Evolutionary conservation across 768 basidiomycete species (phyloP), one percentile per base, ranked within the genome.

Genomic region (Cubamyces sp.): DNA sequence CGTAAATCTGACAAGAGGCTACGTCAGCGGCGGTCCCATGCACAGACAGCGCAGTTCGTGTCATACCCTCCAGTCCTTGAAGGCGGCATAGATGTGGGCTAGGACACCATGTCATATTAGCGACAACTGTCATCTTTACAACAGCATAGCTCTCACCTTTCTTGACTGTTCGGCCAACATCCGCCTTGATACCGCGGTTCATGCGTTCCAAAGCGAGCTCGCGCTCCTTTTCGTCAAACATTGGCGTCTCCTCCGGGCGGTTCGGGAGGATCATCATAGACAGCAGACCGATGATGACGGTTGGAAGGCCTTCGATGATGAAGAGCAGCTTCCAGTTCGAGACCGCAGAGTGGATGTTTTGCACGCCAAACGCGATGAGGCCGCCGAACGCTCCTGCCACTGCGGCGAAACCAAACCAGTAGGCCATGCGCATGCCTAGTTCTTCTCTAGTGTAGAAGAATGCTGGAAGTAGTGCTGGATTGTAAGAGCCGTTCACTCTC

Each of bases 301-400:
- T 77, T 4, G 91, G 91, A 16, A 85, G 72, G 34, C 91, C 91
- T 80, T 92, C 90, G 41, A 92, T 78, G 64, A 93, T 84, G 73
- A 92, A 92, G 5, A 92, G 74, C 21, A 88, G 76, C 57, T 82
- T 79, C 89, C 84, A 87, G 60, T 84, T 77, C 11, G 77, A 70
- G 30, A 88, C 72, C 5, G 79, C 66, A 0, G 78, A 64, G 57
- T 85, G 74, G 1, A 78, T 79, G 69, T 91, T 82, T 65, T 91
- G 88, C 11, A 93, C 78, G 1, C 90, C 92, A 64, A 89, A 93
- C 3, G 92, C 91, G 43, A 94, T 83, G 47, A 92, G 75, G n/a
- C 92, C 91, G 15, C 91, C 90, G 62, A 93, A 93, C 5, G 92
- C 92, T 23, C 91, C 91, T 4, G 92, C 89, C 4, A 91, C 84